Percentiles rank a stretch among this genome's conserved stretches.
These are phyloP conservation scores for Chlamydomonas urium DNA, from an alignment of 139 green algal species.

Conservation along the genomic window DNA sequence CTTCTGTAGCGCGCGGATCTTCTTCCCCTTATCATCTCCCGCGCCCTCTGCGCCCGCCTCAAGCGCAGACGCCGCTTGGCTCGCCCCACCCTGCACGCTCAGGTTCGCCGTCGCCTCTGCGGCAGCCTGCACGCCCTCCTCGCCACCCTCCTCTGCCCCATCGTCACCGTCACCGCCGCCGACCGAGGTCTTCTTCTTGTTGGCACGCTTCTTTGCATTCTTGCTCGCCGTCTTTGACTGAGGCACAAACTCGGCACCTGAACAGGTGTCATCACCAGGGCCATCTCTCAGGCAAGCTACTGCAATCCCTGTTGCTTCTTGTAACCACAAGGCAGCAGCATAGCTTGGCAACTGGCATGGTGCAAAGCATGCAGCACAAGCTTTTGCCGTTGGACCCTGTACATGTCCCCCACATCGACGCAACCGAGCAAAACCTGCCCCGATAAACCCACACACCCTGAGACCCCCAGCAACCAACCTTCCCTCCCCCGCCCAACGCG, in stretches of 20 bases:
- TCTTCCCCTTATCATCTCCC: too few relatives aligned
- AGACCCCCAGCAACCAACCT: neutral
- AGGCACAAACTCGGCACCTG: constrained; percentile 28
- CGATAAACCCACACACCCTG: neutral
- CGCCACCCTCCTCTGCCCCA: constrained; percentile 8
- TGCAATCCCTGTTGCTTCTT: too few relatives aligned
- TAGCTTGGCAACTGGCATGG: neutral
- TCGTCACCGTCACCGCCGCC: constrained; percentile 14
- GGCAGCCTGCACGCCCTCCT: constrained; percentile 13
- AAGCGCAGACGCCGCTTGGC: too few relatives aligned
- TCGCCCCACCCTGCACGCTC: too few relatives aligned
- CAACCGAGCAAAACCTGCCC: neutral
- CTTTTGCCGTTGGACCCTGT: neutral
- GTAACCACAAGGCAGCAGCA: too few relatives aligned
- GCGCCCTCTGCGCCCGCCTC: too few relatives aligned
- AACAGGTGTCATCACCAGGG: neutral
- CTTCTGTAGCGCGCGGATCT: too few relatives aligned
- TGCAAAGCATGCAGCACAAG: neutral
- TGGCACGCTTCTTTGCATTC: constrained; percentile 60
- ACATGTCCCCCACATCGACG: neutral
- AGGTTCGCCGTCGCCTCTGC: constrained; percentile 6
- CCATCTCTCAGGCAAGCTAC: neutral
- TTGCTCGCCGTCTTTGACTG: constrained; percentile 57
- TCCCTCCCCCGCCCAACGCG: neutral
- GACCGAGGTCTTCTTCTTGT: constrained; percentile 42